Percentiles rank a stretch among this genome's conserved stretches.
Conservation (phyloP, 441 rosid genomes). For the Breynia disticha region DNA sequence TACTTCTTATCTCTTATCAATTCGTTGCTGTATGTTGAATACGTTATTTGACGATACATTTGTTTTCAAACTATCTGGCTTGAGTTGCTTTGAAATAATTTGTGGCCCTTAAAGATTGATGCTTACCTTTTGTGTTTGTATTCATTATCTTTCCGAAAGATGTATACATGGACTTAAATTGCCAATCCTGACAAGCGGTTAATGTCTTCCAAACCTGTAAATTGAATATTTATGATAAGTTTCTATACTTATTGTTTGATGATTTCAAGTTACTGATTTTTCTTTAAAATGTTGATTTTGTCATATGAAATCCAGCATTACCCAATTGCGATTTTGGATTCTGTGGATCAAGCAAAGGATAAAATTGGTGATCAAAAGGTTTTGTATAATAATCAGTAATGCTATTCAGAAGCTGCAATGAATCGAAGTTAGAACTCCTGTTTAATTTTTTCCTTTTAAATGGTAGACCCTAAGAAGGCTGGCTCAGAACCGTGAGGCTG, state of each 20-base stretch:
- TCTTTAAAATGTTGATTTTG: constrained; percentile 9
- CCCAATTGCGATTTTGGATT: constrained; percentile 39
- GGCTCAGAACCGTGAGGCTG: constrained; percentile 99
- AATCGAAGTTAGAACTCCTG: constrained; percentile 4
- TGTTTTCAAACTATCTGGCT: no score
- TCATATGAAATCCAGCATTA: constrained; percentile 35
- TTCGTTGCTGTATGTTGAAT: no score
- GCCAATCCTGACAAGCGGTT: no score
- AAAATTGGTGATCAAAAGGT: constrained; percentile 68
- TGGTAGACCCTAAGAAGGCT: constrained; percentile 75
- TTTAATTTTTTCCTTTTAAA: not conserved
- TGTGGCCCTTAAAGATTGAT: no score
- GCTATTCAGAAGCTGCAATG: not conserved
- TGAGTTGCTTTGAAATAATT: no score
- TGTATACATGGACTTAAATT: no score
- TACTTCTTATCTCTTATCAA: no score
- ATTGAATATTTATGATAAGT: no score
- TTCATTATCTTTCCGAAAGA: no score
- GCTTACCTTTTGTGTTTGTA: no score
- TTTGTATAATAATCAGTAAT: not conserved
- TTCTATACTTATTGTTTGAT: not conserved
- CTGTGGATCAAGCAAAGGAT: constrained; percentile 47
- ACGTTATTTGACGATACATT: no score
- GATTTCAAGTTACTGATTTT: not conserved
- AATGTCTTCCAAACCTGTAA: no score